These are phyloP conservation scores for Solanum acaule DNA, from an alignment of 257 asterid genomes.

Conservation along the genomic window DNA sequence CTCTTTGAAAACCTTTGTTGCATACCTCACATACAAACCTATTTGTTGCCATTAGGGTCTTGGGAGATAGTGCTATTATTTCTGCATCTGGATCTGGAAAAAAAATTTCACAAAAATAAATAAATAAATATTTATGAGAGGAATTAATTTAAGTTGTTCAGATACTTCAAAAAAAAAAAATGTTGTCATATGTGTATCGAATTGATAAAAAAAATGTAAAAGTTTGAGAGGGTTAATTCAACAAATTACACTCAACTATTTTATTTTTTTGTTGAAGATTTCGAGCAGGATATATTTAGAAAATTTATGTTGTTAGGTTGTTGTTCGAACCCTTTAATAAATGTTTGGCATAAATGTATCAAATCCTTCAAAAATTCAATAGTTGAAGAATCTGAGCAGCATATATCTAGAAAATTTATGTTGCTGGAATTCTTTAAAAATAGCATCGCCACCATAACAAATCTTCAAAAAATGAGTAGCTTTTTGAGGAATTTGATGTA, in stretches of 20 bases:
- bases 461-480: background rate
- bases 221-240: background rate
- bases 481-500: background rate
- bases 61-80: constrained; percentile 1
- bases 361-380: background rate
- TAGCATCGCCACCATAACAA: too few species aligned
- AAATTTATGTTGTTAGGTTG: background rate
- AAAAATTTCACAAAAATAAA: background rate
- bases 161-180: background rate
- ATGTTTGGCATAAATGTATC: background rate
- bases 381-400: background rate
- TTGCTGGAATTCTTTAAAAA: background rate
- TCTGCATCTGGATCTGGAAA: constrained; percentile 2
- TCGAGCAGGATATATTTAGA: background rate
- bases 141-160: background rate
- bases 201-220: background rate
- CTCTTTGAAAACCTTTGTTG: constrained; percentile 1
- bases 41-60: constrained; percentile 2
- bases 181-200: background rate
- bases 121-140: background rate
- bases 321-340: background rate
- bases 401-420: background rate
- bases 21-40: constrained; percentile 5
- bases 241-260: background rate
- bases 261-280: background rate